Percentiles rank a stretch among this genome's conserved stretches.
These are phyloP conservation scores for Cordyceps cateniannulata DNA, from an alignment of 2,329 filamentous ascomycete genomes.

Conservation along the genomic window DNA sequence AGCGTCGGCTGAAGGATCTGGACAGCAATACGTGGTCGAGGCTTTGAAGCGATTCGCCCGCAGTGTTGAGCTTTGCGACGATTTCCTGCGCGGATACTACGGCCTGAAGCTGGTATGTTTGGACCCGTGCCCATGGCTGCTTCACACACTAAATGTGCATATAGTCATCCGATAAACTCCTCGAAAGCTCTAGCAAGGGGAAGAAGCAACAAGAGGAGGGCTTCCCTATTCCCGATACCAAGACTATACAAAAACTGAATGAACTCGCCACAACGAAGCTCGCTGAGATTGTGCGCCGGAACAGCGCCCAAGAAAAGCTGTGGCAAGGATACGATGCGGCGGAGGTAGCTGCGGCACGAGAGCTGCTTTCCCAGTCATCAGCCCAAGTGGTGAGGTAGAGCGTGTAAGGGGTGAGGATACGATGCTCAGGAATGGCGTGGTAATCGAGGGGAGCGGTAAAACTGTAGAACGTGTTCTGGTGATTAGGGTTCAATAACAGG, in stretches of 20 bases:
- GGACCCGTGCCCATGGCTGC: neutral
- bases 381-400: slow-evolving; percentile 36
- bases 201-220: slow-evolving; percentile 44
- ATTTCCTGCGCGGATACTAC: slow-evolving; percentile 88
- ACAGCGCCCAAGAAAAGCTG: slow-evolving; percentile 51
- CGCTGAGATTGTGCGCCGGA: slow-evolving; percentile 65
- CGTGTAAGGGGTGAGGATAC: neutral
- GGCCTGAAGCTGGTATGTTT: slow-evolving; percentile 68
- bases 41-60: slow-evolving; percentile 80
- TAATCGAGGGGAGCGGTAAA: neutral
- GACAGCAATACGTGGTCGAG: slow-evolving; percentile 56
- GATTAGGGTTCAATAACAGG: neutral
- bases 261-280: slow-evolving; percentile 68
- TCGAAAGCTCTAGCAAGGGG: slow-evolving; percentile 36
- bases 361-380: slow-evolving; percentile 53
- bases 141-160: slow-evolving; percentile 10
- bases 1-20: slow-evolving; percentile 32
- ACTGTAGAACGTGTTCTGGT: neutral
- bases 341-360: slow-evolving; percentile 65
- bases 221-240: slow-evolving; percentile 47
- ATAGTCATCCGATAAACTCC: slow-evolving; percentile 44
- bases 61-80: slow-evolving; percentile 88
- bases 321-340: slow-evolving; percentile 68
- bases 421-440: neutral
- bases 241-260: slow-evolving; percentile 61